These are phyloP conservation scores for Jamesozyma jinghongensis DNA, from an alignment of 805 yeast species.

Conservation along the genomic window DNA sequence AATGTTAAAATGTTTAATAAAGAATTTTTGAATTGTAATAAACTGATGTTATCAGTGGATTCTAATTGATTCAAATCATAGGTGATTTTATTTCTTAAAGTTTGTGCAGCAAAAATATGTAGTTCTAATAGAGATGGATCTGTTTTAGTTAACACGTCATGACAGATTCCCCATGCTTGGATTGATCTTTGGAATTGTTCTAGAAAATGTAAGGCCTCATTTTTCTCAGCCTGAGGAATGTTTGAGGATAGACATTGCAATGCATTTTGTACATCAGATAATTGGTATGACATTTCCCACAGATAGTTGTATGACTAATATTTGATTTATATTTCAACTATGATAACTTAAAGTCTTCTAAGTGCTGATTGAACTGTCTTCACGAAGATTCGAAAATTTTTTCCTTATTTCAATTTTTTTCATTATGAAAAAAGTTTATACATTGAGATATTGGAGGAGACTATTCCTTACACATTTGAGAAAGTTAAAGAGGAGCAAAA, in stretches of 20 bases:
- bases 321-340: too few relatives aligned
- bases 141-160: constrained; percentile 38
- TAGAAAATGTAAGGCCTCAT: constrained; percentile 44
- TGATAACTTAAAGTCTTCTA: too few relatives aligned
- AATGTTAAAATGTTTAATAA: constrained; percentile 42
- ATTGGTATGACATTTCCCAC: constrained; percentile 15
- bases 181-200: constrained; percentile 76
- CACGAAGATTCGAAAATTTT: background rate
- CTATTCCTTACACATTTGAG: too few relatives aligned
- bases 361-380: background rate
- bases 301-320: too few relatives aligned
- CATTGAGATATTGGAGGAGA: too few relatives aligned
- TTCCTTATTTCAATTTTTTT: background rate
- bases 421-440: background rate
- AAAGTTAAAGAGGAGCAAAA: too few relatives aligned
- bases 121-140: constrained; percentile 40
- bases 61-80: constrained; percentile 74
- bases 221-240: constrained; percentile 27
- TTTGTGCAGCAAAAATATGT: constrained; percentile 83
- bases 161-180: constrained; percentile 71
- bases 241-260: constrained; percentile 25
- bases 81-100: constrained; percentile 71
- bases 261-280: constrained; percentile 20
- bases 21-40: constrained; percentile 56
- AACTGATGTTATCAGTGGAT: constrained; percentile 36